Conservation (phyloP, 257 asterid genomes). For the Penstemon barbatus region DNA sequence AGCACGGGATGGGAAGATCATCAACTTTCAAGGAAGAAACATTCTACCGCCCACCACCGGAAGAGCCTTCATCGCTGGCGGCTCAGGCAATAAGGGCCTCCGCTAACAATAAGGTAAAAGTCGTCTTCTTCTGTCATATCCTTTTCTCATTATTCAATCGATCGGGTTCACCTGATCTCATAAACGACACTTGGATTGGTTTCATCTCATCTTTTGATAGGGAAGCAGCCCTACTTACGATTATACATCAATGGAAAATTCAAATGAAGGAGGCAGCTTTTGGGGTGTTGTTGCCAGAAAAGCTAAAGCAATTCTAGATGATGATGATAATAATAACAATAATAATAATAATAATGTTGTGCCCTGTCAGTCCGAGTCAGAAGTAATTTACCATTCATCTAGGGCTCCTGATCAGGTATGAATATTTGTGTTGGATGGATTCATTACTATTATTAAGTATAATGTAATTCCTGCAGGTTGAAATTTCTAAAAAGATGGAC, state of each 20-base stretch:
- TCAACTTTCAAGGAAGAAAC: constrained; percentile 63
- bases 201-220: neutral
- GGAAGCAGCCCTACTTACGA: constrained; percentile 60
- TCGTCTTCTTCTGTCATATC: neutral
- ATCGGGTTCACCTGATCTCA: neutral
- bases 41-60: constrained; percentile 24
- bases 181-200: neutral
- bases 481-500: constrained; percentile 43
- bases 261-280: constrained; percentile 70
- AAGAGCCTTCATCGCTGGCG: constrained; percentile 47
- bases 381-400: neutral
- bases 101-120: constrained; percentile 22
- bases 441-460: neutral
- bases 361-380: constrained; percentile 28
- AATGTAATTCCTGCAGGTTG: constrained; percentile 21
- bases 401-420: constrained; percentile 18
- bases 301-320: constrained; percentile 60
- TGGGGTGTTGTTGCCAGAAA: constrained; percentile 95
- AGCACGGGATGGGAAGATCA: constrained; percentile 51
- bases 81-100: constrained; percentile 73
- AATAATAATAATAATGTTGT: constrained; percentile 25
- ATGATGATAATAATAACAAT: neutral
- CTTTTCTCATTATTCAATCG: neutral
- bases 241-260: constrained; percentile 54
- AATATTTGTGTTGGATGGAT: neutral